Conservation (phyloP, 805 yeast genomes). For the Saccharomycopsis fodiens region DNA sequence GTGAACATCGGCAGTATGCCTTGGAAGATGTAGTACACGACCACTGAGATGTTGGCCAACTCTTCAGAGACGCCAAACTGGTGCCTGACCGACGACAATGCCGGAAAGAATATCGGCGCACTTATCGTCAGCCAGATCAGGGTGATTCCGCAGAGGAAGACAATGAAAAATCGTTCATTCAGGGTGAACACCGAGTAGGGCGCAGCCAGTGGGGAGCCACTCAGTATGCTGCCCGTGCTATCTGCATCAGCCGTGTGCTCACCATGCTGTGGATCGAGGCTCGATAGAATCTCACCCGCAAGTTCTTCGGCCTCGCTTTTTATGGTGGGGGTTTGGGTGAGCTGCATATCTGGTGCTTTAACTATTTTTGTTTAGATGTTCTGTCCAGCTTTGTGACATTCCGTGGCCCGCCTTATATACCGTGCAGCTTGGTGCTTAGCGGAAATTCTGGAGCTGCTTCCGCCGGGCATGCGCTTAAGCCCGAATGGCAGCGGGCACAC, state of each 20-base stretch:
- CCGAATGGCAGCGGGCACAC: too few species aligned
- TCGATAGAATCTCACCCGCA: too few species aligned
- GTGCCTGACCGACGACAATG: slow-evolving; percentile 47
- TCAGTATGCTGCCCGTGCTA: neutral
- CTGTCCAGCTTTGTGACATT: too few species aligned
- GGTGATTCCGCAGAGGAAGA: slow-evolving; percentile 33
- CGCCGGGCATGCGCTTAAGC: too few species aligned
- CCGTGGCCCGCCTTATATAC: too few species aligned
- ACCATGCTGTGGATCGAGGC: too few species aligned
- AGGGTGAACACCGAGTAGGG: slow-evolving; percentile 40
- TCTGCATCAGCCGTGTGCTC: neutral
- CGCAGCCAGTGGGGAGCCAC: neutral
- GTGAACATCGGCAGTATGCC: slow-evolving; percentile 53
- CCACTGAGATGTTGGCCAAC: slow-evolving; percentile 61
- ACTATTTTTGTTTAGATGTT: neutral
- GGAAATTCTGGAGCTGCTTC: too few species aligned
- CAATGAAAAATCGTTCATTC: slow-evolving; percentile 35
- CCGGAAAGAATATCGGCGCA: slow-evolving; percentile 75
- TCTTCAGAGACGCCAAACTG: slow-evolving; percentile 51
- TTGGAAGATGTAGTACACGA: slow-evolving; percentile 68
- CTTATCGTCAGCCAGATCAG: slow-evolving; percentile 66
- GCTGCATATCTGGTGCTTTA: neutral
- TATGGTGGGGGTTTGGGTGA: too few species aligned
- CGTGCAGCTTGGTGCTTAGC: too few species aligned
- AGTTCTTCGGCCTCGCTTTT: too few species aligned